These are phyloP conservation scores for Botrytis galanthina DNA, from an alignment of 2,329 filamentous ascomycete genomes.

Conservation along the genomic window DNA sequence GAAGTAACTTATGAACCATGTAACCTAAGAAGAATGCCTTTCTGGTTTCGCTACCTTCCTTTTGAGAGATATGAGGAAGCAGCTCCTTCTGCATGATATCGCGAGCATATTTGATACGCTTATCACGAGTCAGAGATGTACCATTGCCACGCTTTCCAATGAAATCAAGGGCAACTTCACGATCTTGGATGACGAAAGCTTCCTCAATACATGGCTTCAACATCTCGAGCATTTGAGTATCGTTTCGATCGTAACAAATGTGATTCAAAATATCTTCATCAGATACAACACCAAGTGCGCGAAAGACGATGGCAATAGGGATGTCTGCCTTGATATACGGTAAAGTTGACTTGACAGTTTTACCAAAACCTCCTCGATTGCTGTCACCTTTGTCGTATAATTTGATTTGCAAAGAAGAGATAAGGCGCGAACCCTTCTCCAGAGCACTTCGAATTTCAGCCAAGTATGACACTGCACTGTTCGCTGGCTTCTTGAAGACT, in stretches of 20 bases:
- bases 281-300: constrained; percentile 90
- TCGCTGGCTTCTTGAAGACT: constrained; percentile 95
- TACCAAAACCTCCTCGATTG: constrained; percentile 76
- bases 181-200: constrained; percentile 92
- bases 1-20: constrained; percentile 95
- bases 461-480: constrained; percentile 88
- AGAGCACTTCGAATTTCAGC: constrained; percentile 96
- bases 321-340: constrained; percentile 94
- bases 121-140: constrained; percentile 74
- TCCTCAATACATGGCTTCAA: constrained; percentile 96
- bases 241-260: constrained; percentile 92
- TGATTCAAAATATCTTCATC: constrained; percentile 98
- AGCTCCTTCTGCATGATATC: constrained; percentile 98
- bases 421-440: constrained; percentile 91
- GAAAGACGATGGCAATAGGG: constrained; percentile 92
- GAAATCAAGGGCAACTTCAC: constrained; percentile 89
- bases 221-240: constrained; percentile 97
- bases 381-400: constrained; percentile 81
- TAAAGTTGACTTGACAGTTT: constrained; percentile 84
- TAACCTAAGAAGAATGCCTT: constrained; percentile 99
- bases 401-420: constrained; percentile 90
- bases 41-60: constrained; percentile 87
- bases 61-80: constrained; percentile 92
- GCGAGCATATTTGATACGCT: constrained; percentile 86
- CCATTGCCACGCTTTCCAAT: constrained; percentile 87